Base-by-base conservation (phyloP, 805 yeast genomes). In the Ogataea minuta region DNA sequence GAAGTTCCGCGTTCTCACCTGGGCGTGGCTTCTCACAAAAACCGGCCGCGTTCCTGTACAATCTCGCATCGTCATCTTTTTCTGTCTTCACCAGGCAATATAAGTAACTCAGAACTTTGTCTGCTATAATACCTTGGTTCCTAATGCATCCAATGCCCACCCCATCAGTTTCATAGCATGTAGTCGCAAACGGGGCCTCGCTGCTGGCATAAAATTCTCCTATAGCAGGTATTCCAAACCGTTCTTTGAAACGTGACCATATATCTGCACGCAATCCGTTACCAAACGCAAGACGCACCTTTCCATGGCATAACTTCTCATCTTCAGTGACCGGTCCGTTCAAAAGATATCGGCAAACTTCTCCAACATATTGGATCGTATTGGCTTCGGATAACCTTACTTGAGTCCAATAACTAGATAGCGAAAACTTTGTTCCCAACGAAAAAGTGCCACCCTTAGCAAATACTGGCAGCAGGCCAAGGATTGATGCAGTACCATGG, bases 161-260 rank as follows among this genome's bases (percentile, higher is more conserved):
- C 9, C 63, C 63, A 29, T 50, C 38, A 4, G 34, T 74, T 63
- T 91, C 97, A 54, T 76, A 74, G 54, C 79, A 81, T 2, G 95
- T 88, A 12, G 90, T 75, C 1, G 95, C 96, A 52, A 86, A 75
- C 13, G 97, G 97, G 3, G 91, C 80, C 59, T 90, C 98, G 0
- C 96, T 88, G 2, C 96, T 84, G 1, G 95, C 95, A 62, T 90
- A 90, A 56, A 91, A 90, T 59, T 90, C 98, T 11, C 95, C 95
- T 44, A 90, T 73, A 4, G 76, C 82, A 19, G 72, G 67, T 44
- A 90, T 82, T 43, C 78, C 73, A 68, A 90, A 90, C 45, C 95
- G 70, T 15, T 72, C 63, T 61, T 87, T 88, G 64, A 90, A 85
- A 37, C 78, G 77, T 42, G 58, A 63, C 98, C 98, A 90, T 39